Conservation (phyloP, 208 protist species). For the Acanthamoeba healyi region DNA sequence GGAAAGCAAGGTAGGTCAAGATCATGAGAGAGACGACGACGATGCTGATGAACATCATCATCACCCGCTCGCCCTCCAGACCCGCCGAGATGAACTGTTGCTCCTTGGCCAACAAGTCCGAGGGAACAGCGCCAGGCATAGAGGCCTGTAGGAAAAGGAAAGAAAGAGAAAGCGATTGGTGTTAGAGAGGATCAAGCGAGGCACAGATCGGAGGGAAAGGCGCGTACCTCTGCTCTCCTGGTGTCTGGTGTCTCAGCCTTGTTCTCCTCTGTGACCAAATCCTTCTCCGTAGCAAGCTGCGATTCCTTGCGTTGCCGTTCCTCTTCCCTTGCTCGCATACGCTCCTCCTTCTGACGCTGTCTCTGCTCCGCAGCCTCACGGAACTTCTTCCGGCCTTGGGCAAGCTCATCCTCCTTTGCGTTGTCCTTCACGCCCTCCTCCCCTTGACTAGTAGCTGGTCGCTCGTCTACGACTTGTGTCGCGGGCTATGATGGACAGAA, state of each 20-base stretch:
- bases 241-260: background rate
- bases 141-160: background rate
- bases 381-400: background rate
- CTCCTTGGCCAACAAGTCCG: background rate
- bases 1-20: background rate
- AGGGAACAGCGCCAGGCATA: background rate
- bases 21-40: constrained; percentile 37
- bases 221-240: constrained; percentile 1
- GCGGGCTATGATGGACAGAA: background rate
- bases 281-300: background rate
- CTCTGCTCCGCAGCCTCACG: background rate
- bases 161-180: background rate
- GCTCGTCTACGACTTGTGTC: too few species aligned
- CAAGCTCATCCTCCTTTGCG: background rate
- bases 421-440: background rate
- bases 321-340: background rate
- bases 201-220: background rate
- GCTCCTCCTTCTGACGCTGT: background rate
- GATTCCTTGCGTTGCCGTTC: background rate
- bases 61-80: constrained; percentile 34
- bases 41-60: constrained; percentile 50
- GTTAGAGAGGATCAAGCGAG: background rate
- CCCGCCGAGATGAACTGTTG: constrained; percentile 28
- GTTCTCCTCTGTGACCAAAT: background rate
- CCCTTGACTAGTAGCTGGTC: too few species aligned